phyloP scores from a whole-genome alignment of 345 rosid genomes.

The Fremontodendron californicum region DNA sequence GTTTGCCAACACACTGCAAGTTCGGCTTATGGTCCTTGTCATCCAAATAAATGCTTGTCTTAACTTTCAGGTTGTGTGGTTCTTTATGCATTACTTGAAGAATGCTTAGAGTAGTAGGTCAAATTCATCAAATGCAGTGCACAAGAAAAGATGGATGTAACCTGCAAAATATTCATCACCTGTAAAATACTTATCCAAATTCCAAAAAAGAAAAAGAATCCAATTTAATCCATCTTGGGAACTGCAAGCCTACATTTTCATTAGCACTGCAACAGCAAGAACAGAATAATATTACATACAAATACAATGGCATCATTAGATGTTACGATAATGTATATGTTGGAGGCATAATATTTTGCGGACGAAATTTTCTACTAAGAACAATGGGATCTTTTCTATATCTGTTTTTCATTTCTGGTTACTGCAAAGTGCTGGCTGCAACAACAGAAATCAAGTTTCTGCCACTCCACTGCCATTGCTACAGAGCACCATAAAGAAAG shows the following conservation, averaged over 20 bases:
- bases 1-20: neutral
- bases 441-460: neutral
- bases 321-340: neutral
- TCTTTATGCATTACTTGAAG: neutral
- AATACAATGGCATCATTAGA: neutral
- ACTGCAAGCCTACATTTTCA: neutral
- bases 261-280: neutral
- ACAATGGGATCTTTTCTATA: neutral
- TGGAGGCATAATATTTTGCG: neutral
- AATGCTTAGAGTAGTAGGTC: neutral
- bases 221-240: neutral
- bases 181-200: neutral
- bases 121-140: neutral
- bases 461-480: neutral
- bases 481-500: neutral
- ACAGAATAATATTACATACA: neutral
- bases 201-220: neutral
- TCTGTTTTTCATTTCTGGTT: neutral
- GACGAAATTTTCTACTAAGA: neutral
- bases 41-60: neutral
- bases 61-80: neutral
- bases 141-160: neutral
- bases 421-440: neutral
- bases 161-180: neutral
- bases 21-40: neutral